Base-by-base conservation (phyloP, 352 stramenopile species). In the Globisporangium recalcitrans region DNA sequence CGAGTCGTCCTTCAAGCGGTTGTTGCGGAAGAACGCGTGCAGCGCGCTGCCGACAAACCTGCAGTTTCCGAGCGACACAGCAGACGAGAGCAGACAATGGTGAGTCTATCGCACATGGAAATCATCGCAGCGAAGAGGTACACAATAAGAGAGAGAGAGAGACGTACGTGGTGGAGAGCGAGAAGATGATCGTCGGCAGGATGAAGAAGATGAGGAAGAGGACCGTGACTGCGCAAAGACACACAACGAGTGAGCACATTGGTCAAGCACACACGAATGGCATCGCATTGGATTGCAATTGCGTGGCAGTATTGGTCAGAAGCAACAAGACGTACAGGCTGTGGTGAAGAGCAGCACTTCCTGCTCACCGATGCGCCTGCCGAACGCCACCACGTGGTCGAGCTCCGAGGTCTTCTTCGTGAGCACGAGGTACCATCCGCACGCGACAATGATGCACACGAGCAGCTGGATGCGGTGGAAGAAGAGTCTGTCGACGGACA, bases 151-250 rank as follows among this genome's bases (percentile, higher is more conserved):
- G 47, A 57, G 6, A 61, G 2, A 46, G 1, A 26, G 31, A 11
- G 36, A 71, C 75, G 62, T 73, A 89, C 80, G 74, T 85, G 58
- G 79, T 71, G 19, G 80, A 87, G 9, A 90, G 63, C 49, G 78
- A 79, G 57, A 90, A 87, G 56, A 90, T 62, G 54, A 90, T 82
- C 9, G 72, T 84, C 22, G 80, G 80, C 22, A 90, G 65, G 42
- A 90, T 83, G 67, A 88, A 88, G 70, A 88, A 87, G 24, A 90
- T 70, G 34, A 90, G 66, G 59, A 90, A 90, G 44, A 90, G 73
- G 60, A 85, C 73, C 11, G 80, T 88, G 19, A 78, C 80, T 88
- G 63, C 29, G 56, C 36, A 64, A 46, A 14, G 19, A 44, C 1
- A 16, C 22, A 11, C 13, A 44, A 21, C 21, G 44, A 49, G 58